Percentiles rank a stretch among this genome's conserved stretches.
phyloP scores from a whole-genome alignment of 768 basidiomycete species.

The Leccinum olivaceopallidum region DNA sequence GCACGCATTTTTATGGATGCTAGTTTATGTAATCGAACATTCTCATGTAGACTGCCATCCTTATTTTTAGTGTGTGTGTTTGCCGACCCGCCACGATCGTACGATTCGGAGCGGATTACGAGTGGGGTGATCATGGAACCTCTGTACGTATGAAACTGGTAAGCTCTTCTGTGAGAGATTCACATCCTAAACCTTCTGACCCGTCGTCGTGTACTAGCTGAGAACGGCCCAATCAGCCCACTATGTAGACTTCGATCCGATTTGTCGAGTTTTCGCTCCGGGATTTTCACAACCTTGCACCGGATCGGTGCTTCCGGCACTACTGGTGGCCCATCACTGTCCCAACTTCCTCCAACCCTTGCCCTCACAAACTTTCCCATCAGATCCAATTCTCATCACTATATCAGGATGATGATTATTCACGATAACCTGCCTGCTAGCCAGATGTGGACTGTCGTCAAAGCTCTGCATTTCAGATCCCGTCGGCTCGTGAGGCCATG shows the following conservation, averaged over 20 bases:
- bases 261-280: constrained; percentile 57
- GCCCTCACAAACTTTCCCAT: constrained; percentile 30
- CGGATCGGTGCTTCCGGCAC: constrained; percentile 59
- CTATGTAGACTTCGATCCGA: constrained; percentile 74
- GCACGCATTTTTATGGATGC: constrained; percentile 9
- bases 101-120: not conserved
- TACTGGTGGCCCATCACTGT: constrained; percentile 34
- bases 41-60: not conserved
- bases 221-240: constrained; percentile 50
- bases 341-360: constrained; percentile 77
- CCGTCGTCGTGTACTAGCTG: constrained; percentile 64
- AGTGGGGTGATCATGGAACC: not conserved
- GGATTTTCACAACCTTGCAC: constrained; percentile 57
- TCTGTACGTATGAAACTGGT: not conserved
- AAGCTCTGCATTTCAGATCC: constrained; percentile 50
- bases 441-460: constrained; percentile 38
- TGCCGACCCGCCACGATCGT: not conserved
- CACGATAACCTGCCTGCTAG: constrained; percentile 51
- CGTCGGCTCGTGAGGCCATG: constrained; percentile 60
- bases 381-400: constrained; percentile 28
- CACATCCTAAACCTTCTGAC: constrained; percentile 27
- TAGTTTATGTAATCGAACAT: not conserved
- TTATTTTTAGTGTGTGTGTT: not conserved
- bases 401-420: constrained; percentile 69
- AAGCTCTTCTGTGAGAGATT: no score